Conservation (phyloP, 805 yeast species). For the Candida arabinofermentans region DNA sequence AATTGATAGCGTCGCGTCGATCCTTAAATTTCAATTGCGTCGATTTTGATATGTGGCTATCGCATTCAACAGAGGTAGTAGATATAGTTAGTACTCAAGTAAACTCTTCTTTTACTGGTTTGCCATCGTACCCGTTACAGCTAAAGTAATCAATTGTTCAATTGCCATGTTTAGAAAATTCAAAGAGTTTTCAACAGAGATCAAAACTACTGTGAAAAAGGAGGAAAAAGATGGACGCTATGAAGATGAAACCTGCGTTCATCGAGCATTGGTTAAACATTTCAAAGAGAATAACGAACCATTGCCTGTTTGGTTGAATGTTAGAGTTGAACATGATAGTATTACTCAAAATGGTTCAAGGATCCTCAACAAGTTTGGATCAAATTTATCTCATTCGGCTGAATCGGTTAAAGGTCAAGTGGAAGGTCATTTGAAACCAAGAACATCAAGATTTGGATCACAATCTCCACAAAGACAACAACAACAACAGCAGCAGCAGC, state of each 20-base stretch:
- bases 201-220: slow-evolving; percentile 22
- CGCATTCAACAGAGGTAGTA: too few relatives aligned
- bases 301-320: slow-evolving; percentile 30
- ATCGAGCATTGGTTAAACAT: slow-evolving; percentile 27
- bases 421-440: slow-evolving; percentile 9
- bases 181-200: slow-evolving; percentile 18
- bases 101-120: too few relatives aligned
- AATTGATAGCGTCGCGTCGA: neutral
- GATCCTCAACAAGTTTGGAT: slow-evolving; percentile 11
- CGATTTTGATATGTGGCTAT: too few relatives aligned
- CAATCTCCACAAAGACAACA: slow-evolving; percentile 4
- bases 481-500: neutral
- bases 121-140: too few relatives aligned
- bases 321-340: slow-evolving; percentile 1
- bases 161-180: slow-evolving; percentile 23
- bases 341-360: neutral
- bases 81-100: too few relatives aligned
- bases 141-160: too few relatives aligned
- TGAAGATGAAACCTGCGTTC: slow-evolving; percentile 32
- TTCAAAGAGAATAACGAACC: slow-evolving; percentile 19
- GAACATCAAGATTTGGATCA: slow-evolving; percentile 12
- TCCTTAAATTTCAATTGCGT: neutral
- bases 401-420: slow-evolving; percentile 13
- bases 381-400: slow-evolving; percentile 8
- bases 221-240: slow-evolving; percentile 33